Evolutionary conservation across 2,329 filamentous ascomycete genomes (phyloP).

Genomic region (Penicillium paneum): DNA sequence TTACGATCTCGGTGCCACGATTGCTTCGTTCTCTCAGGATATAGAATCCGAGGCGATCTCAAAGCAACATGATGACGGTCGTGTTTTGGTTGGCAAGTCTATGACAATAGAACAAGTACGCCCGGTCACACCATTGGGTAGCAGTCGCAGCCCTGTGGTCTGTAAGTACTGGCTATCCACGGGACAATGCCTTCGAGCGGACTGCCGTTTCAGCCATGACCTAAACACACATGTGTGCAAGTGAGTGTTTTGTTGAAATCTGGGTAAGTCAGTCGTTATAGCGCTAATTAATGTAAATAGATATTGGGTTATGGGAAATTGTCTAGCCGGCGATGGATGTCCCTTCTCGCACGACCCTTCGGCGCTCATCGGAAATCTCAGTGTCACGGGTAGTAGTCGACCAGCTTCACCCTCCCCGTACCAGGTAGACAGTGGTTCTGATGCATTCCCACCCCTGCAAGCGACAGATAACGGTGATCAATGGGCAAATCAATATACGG

Average conservation of each 20-base stretch:
- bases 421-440: conserved; percentile 73
- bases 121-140: conserved; percentile 71
- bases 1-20: conserved; percentile 89
- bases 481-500: conserved; percentile 50
- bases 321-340: conserved; percentile 87
- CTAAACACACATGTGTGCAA: conserved; percentile 96
- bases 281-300: conserved; percentile 47
- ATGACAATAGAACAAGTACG: conserved; percentile 70
- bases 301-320: conserved; percentile 96
- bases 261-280: conserved; percentile 1
- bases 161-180: conserved; percentile 97
- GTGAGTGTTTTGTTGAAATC: conserved; percentile 56
- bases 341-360: conserved; percentile 96
- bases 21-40: conserved; percentile 80
- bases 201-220: conserved; percentile 96
- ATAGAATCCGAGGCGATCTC: conserved; percentile 53
- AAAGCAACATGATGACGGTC: conserved; percentile 56
- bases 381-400: conserved; percentile 56
- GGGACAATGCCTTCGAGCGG: conserved; percentile 90
- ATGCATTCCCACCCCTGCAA: conserved; percentile 76
- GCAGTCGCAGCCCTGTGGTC: conserved; percentile 79
- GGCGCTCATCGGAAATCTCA: conserved; percentile 76
- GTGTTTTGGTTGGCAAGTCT: conserved; percentile 82
- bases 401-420: conserved; percentile 57
- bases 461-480: conserved; percentile 59